phyloP scores from a whole-genome alignment of 352 stramenopile species.

The Discostella stelligera region DNA sequence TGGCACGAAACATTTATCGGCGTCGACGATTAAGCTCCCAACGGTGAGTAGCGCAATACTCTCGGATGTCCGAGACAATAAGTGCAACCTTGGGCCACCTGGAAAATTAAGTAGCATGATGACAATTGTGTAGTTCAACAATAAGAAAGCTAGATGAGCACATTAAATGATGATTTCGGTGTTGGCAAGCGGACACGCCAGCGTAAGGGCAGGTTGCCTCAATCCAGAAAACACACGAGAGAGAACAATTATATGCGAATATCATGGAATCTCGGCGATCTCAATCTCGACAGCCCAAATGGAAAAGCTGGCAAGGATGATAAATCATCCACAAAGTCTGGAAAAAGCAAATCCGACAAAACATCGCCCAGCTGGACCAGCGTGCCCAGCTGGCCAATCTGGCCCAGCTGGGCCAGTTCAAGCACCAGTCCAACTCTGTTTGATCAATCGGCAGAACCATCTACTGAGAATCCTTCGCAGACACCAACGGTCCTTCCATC shows the following conservation, averaged over 20 bases:
- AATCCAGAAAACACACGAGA: neutral
- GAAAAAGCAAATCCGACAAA: slow-evolving; percentile 2
- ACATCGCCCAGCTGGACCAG: neutral
- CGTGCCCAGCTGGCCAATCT: neutral
- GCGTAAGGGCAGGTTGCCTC: neutral
- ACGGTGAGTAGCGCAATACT: no score
- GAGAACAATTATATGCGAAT: neutral
- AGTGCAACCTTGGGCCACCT: no score
- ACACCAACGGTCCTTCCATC: neutral
- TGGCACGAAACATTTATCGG: no score
- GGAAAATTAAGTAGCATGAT: no score
- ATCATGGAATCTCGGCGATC: neutral
- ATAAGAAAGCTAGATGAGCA: no score
- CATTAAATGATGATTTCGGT: no score
- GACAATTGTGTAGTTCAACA: no score
- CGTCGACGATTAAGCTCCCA: no score
- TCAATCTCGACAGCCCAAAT: neutral
- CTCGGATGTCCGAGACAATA: no score
- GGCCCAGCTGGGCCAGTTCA: no score
- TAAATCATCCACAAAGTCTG: slow-evolving; percentile 9
- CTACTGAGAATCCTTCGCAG: neutral
- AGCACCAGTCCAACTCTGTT: neutral
- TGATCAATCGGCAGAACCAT: neutral
- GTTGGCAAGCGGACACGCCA: no score
- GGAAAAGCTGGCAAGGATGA: slow-evolving; percentile 5